Evolutionary conservation across 2,329 filamentous ascomycete species (phyloP).

Genomic region (Aspergillus persii): DNA sequence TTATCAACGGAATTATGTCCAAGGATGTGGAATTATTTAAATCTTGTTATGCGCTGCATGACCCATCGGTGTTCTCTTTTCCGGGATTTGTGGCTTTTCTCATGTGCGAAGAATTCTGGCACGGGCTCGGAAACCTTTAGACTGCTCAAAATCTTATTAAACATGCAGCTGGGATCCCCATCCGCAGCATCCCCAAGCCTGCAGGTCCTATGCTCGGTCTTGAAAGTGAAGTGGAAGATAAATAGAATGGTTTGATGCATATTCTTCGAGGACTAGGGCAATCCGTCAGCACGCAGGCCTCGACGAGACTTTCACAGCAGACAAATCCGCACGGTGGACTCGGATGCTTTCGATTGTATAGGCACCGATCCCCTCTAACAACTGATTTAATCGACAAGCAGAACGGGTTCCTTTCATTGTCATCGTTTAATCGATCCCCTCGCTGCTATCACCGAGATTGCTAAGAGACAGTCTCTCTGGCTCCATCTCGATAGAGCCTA

Average conservation of each 20-base stretch:
- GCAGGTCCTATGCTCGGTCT: neutral
- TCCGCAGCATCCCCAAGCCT: neutral
- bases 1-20: too few relatives aligned
- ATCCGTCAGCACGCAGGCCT: neutral
- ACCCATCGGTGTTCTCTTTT: too few relatives aligned
- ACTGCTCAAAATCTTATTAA: neutral
- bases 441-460: constrained; percentile 8
- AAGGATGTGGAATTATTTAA: too few relatives aligned
- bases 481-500: constrained; percentile 25
- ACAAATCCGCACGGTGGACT: constrained; percentile 15
- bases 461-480: constrained; percentile 15
- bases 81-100: too few relatives aligned
- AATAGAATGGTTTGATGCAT: neutral
- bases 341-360: constrained; percentile 8
- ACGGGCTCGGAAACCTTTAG: too few relatives aligned
- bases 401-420: constrained; percentile 14
- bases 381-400: constrained; percentile 6
- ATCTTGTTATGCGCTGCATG: too few relatives aligned
- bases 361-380: neutral
- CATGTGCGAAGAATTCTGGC: too few relatives aligned
- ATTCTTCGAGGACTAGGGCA: neutral
- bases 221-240: neutral
- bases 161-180: neutral
- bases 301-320: constrained; percentile 11
- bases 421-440: constrained; percentile 22